phyloP scores from a whole-genome alignment of 2,329 filamentous ascomycete genomes.

The Fusarium penzigii region DNA sequence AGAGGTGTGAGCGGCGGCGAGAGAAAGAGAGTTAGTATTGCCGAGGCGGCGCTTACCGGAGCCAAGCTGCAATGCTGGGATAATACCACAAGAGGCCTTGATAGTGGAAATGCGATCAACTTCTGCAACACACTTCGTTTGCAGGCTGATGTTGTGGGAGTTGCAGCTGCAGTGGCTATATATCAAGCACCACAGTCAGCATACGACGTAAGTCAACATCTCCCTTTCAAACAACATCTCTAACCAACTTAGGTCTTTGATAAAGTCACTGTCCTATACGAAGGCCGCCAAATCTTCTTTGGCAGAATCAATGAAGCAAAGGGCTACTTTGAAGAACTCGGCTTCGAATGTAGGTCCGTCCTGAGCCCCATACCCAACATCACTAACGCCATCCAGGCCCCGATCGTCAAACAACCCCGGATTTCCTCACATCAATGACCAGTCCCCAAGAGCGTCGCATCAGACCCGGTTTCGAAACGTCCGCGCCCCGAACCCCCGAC shows the following conservation, averaged over 20 bases:
- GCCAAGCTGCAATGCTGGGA: constrained; percentile 36
- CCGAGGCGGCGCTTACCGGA: constrained; percentile 55
- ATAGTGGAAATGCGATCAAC: constrained; percentile 31
- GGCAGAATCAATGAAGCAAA: constrained; percentile 58
- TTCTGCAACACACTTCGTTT: constrained; percentile 28
- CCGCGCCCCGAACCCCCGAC: constrained; percentile 37
- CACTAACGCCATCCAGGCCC: constrained; percentile 14
- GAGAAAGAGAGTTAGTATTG: constrained; percentile 75
- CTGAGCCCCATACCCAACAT: fast-evolving
- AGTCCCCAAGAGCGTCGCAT: constrained; percentile 37
- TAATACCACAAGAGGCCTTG: constrained; percentile 32
- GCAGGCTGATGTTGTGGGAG: constrained; percentile 29
- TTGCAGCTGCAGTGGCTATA: constrained; percentile 38
- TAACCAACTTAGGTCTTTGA: constrained; percentile 59
- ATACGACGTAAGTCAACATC: constrained; percentile 43
- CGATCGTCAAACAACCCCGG: constrained; percentile 27
- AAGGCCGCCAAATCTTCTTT: constrained; percentile 69
- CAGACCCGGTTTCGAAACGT: constrained; percentile 32
- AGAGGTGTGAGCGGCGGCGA: constrained; percentile 78
- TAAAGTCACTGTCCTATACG: constrained; percentile 67
- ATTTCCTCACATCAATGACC: constrained; percentile 45
- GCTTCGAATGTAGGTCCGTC: constrained; percentile 23
- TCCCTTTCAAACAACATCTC: background rate
- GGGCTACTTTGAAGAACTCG: constrained; percentile 56
- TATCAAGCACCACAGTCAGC: constrained; percentile 65